phyloP scores from a whole-genome alignment of 352 stramenopile genomes.

The Peronospora tabacina region DNA sequence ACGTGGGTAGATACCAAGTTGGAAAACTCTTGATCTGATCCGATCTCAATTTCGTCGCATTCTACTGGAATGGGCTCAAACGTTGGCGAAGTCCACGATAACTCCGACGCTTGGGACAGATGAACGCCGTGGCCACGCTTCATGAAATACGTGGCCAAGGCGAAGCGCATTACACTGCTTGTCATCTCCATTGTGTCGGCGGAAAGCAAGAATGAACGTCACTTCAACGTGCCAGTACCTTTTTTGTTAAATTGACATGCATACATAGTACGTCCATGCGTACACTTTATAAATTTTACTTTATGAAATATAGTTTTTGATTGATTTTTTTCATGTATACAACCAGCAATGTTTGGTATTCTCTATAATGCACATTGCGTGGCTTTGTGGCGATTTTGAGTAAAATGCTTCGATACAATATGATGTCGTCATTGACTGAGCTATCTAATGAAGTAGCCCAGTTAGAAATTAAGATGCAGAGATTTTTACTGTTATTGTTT shows the following conservation, averaged over 20 bases:
- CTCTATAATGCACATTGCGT: too few relatives aligned
- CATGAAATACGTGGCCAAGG: conserved; percentile 35
- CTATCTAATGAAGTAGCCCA: too few relatives aligned
- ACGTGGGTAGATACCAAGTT: conserved; percentile 11
- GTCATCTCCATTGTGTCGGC: conserved; percentile 27
- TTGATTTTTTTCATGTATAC: too few relatives aligned
- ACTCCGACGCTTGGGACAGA: background rate
- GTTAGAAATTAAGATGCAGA: too few relatives aligned
- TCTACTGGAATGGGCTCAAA: conserved; percentile 3
- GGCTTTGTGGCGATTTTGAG: too few relatives aligned
- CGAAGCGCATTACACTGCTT: conserved; percentile 31
- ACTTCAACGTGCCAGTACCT: conserved; percentile 21
- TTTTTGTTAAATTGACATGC: background rate
- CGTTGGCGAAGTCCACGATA: conserved; percentile 3
- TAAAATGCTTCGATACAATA: too few relatives aligned
- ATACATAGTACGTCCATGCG: too few relatives aligned
- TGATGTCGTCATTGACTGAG: too few relatives aligned
- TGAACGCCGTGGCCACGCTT: conserved; percentile 11
- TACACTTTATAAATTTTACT: too few relatives aligned
- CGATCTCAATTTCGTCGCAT: conserved; percentile 9
- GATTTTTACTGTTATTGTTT: too few relatives aligned
- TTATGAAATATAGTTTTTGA: too few relatives aligned
- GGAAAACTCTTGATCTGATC: conserved; percentile 5
- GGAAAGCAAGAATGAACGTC: conserved; percentile 19
- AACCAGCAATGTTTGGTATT: too few relatives aligned